Conservation (phyloP, 1,284 basidiomycete species). For the Tilletiaria anomala region DNA sequence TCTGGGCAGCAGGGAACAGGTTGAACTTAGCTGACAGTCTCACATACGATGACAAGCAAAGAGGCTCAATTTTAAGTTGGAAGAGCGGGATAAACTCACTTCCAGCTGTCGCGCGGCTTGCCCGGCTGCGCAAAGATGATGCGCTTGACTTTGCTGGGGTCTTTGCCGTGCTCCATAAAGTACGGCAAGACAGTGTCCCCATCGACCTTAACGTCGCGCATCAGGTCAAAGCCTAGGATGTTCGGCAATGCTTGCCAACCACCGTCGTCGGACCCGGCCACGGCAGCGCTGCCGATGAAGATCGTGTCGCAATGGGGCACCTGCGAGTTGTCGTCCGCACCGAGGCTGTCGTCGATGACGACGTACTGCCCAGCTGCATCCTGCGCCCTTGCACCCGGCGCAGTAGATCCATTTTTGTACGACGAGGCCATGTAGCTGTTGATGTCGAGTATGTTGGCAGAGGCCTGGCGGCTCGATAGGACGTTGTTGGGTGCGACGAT, state of each 20-base stretch:
- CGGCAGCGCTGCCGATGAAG: constrained; percentile 26
- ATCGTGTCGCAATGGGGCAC: constrained; percentile 19
- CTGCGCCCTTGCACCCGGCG: constrained; percentile 15
- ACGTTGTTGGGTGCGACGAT: too few species aligned
- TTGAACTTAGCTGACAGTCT: too few species aligned
- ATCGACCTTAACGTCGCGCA: constrained; percentile 15
- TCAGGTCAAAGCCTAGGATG: constrained; percentile 28
- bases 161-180: constrained; percentile 14
- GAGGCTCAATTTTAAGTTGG: background rate
- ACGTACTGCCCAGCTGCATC: constrained; percentile 24
- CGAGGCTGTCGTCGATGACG: constrained; percentile 14
- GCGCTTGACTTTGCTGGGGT: constrained; percentile 16
- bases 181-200: constrained; percentile 17
- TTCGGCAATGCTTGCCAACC: constrained; percentile 29
- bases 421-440: constrained; percentile 5
- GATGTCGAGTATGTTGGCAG: constrained; percentile 4
- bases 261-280: constrained; percentile 13
- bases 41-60: too few species aligned
- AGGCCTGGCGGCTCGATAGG: too few species aligned
- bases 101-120: constrained; percentile 25
- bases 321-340: constrained; percentile 26
- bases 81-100: constrained; percentile 2
- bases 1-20: too few species aligned
- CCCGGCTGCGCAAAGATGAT: constrained; percentile 22
- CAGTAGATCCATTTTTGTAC: constrained; percentile 21